Percentiles rank a stretch among this genome's conserved stretches.
Evolutionary conservation across 805 yeast species (phyloP).

Genomic region (Wickerhamomyces subpelliculosus): DNA sequence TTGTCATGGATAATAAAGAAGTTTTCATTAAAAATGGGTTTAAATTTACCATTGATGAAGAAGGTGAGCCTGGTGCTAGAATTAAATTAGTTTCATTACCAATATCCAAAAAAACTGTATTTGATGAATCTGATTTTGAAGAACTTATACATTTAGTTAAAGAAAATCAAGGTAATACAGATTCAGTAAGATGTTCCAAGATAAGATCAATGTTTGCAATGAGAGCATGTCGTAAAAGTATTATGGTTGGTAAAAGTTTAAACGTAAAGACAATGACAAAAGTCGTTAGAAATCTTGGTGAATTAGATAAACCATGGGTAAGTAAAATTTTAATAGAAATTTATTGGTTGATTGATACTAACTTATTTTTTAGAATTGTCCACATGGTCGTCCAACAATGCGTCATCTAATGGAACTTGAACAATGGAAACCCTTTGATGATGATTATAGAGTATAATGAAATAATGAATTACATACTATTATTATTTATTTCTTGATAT

Average conservation of each 20-base stretch:
- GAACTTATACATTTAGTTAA: conserved; percentile 68
- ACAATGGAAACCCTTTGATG: conserved; percentile 36
- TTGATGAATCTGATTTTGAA: conserved; percentile 58
- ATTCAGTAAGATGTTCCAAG: conserved; percentile 57
- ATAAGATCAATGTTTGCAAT: conserved; percentile 81
- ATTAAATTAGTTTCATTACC: conserved; percentile 62
- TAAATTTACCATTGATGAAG: conserved; percentile 43
- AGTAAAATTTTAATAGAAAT: background rate
- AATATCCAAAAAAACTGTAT: conserved; percentile 58
- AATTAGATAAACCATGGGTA: conserved; percentile 76
- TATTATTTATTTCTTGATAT: background rate
- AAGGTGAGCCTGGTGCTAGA: conserved; percentile 47
- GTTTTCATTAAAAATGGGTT: conserved; percentile 76
- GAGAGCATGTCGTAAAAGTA: conserved; percentile 91
- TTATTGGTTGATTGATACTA: background rate
- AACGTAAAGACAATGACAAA: conserved; percentile 50
- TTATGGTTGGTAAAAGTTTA: conserved; percentile 85
- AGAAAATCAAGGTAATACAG: conserved; percentile 41
- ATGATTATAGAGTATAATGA: conserved; percentile 31
- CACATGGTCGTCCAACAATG: conserved; percentile 98
- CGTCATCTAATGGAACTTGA: conserved; percentile 70
- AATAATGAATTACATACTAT: background rate
- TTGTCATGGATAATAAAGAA: conserved; percentile 51
- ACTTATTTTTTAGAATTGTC: conserved; percentile 43
- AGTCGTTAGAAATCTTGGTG: conserved; percentile 63